Evolutionary conservation across 2,329 filamentous ascomycete species (phyloP).

Genomic region (Coniochaeta sp.): DNA sequence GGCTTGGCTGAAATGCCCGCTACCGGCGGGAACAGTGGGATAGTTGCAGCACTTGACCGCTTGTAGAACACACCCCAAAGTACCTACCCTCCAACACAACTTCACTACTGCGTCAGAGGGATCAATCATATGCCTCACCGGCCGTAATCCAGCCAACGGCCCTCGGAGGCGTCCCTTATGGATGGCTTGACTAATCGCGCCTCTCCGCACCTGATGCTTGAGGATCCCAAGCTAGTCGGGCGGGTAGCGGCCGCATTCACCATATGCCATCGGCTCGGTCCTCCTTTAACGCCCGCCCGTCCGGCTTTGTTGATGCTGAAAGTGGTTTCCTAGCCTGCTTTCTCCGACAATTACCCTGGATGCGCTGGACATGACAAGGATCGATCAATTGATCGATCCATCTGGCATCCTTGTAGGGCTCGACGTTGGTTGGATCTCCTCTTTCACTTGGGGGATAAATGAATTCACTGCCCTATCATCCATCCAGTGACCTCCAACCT

Average conservation of each 20-base stretch:
- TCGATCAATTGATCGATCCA: neutral
- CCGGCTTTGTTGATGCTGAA: neutral
- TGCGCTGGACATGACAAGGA: neutral
- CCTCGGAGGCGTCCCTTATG: neutral
- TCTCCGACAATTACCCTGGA: neutral
- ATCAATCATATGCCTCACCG: neutral
- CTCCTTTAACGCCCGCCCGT: neutral
- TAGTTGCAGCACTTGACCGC: neutral
- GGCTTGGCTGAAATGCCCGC: neutral
- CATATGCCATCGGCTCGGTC: neutral
- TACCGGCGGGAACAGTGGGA: conserved; percentile 1
- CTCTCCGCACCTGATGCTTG: neutral
- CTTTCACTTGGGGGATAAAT: no score
- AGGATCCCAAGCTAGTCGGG: neutral
- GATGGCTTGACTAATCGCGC: neutral
- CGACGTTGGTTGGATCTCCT: neutral
- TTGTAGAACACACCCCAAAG: neutral
- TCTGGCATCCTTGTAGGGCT: neutral
- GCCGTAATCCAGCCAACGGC: conserved; percentile 1
- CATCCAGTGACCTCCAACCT: neutral
- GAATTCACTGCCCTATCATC: no score
- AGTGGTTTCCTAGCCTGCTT: no score
- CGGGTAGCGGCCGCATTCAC: neutral
- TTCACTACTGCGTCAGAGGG: neutral
- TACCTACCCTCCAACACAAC: neutral